These are phyloP conservation scores for Ceriops zippeliana DNA, from an alignment of 345 rosid genomes.

Conservation along the genomic window DNA sequence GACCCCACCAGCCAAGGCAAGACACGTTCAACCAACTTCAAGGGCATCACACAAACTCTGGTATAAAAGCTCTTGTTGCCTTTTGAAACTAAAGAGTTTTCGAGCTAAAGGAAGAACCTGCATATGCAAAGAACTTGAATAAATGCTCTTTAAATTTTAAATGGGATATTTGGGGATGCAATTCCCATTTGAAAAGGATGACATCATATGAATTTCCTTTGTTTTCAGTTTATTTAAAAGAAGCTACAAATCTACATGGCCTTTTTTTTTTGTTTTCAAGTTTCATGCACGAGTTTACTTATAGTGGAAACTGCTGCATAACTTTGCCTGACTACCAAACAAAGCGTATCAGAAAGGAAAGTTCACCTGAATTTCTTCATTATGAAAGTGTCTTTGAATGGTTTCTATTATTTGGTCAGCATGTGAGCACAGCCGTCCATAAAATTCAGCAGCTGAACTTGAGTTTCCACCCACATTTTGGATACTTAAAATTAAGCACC, in stretches of 20 bases:
- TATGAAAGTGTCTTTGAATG: slow-evolving; percentile 50
- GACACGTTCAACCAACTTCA: slow-evolving; percentile 54
- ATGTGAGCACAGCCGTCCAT: slow-evolving; percentile 42
- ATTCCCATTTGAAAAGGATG: background rate
- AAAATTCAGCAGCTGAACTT: slow-evolving; percentile 34
- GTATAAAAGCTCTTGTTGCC: slow-evolving; percentile 60
- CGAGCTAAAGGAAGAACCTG: slow-evolving; percentile 65
- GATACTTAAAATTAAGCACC: slow-evolving; percentile 45
- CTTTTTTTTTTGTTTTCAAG: background rate
- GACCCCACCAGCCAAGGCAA: slow-evolving; percentile 58
- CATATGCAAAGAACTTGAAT: slow-evolving; percentile 13
- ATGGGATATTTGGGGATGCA: slow-evolving; percentile 2
- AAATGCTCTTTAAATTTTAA: slow-evolving; percentile 14
- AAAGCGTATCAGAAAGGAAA: slow-evolving; percentile 13
- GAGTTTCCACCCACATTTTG: slow-evolving; percentile 46
- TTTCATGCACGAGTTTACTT: background rate
- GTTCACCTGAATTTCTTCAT: slow-evolving; percentile 57
- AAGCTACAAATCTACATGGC: slow-evolving; percentile 1
- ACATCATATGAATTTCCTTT: background rate
- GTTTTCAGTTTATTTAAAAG: background rate
- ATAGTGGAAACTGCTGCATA: slow-evolving; percentile 10
- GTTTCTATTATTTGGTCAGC: slow-evolving; percentile 51
- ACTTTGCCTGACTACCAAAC: slow-evolving; percentile 10
- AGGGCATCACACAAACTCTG: slow-evolving; percentile 59
- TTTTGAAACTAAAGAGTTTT: slow-evolving; percentile 44